phyloP scores from a whole-genome alignment of 1,139 yeast genomes.

The Maudiozyma humilis region DNA sequence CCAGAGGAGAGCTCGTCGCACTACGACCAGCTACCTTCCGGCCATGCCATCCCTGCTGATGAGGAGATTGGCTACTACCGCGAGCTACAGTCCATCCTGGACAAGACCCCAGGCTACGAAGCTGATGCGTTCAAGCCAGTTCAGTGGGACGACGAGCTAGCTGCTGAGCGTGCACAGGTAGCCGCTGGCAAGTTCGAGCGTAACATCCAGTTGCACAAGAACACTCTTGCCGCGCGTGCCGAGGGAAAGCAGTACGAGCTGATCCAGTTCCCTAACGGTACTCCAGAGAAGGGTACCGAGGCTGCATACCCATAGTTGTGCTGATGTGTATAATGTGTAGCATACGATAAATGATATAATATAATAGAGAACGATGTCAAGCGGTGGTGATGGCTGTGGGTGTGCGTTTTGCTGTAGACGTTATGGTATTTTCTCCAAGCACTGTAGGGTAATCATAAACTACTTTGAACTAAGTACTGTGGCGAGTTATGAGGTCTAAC shows the following conservation, averaged over 20 bases:
- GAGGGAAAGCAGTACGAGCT: conserved; percentile 16
- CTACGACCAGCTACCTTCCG: conserved; percentile 4
- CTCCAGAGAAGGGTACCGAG: conserved; percentile 1
- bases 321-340: too few species aligned
- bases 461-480: too few species aligned
- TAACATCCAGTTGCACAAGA: conserved; percentile 12
- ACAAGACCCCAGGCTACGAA: conserved; percentile 9
- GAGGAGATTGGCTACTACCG: conserved; percentile 21
- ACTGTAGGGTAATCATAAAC: too few species aligned
- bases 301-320: conserved; percentile 2
- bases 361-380: too few species aligned
- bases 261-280: conserved; percentile 2
- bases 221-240: conserved; percentile 13
- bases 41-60: conserved; percentile 6
- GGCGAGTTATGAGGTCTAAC: too few species aligned
- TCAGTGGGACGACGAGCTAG: conserved; percentile 16
- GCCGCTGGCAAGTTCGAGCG: conserved; percentile 16
- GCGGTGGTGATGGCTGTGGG: too few species aligned
- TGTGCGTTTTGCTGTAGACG: too few species aligned
- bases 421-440: too few species aligned
- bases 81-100: conserved; percentile 16
- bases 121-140: conserved; percentile 18
- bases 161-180: conserved; percentile 12
- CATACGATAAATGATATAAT: neutral
- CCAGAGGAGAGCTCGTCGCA: conserved; percentile 31